Base-by-base conservation (phyloP, 2,329 filamentous ascomycete genomes). In the Torrubiella hemipterigena region DNA sequence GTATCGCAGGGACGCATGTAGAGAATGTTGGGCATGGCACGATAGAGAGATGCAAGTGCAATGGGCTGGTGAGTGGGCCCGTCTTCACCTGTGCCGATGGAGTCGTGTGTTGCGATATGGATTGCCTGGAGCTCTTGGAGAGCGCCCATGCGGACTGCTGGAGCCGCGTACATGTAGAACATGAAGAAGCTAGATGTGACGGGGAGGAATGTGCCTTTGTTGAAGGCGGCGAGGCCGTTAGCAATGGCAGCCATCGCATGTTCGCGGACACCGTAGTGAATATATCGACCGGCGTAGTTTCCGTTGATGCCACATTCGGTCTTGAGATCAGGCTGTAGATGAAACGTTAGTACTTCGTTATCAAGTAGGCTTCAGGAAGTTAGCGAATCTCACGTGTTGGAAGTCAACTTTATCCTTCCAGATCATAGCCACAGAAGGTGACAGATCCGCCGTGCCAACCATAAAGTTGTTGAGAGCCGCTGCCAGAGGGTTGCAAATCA, bases 61-160 rank as follows among this genome's bases (percentile, higher is more conserved):
- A 77, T 65, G 3, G 73, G 72, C 45, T 77, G 73, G 39, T 77
- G 73, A 0, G 73, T 77, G 0, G 71, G 73, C 0, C 72, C 73
- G 38, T 77, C 66, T 39, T 77, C 66, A 2, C 73, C 72, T 22
- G 60, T 68, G 14, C 65, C 73, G 27, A 76, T 69, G 7, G 59
- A 66, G 51, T 77, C 72, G 48, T 77, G 73, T 0, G 73, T 77
- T 2, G 71, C 73, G 19, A 67, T 57, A 43, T 77, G 72, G 31
- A 77, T 74, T 17, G 59, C 54, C 31, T 69, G 66, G 2, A 76
- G 59, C 16, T 58, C 47, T 31, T 69, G 63, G 2, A 74, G 55
- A 4, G 70, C 71, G 7, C 69, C 69, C 70, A 77, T 76, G 11
- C 73, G 66, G 3, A 76, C 61, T 6, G 61, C 71, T 0, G 69